Evolutionary conservation across 208 protist species (phyloP).

Genomic region (Baffinella frigidus): DNA sequence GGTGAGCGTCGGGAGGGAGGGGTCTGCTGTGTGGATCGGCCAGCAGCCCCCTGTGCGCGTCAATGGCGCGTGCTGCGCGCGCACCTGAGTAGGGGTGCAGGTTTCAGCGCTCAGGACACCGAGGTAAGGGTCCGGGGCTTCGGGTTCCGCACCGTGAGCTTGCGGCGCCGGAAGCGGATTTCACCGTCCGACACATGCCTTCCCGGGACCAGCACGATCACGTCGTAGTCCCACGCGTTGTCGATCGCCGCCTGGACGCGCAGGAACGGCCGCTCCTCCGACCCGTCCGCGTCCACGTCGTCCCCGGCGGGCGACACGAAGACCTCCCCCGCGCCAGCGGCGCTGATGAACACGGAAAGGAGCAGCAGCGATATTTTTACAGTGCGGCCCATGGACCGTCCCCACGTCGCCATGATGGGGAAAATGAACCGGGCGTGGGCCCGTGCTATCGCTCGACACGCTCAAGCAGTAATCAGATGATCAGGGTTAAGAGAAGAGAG

Average conservation of each 20-base stretch:
- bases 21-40: slow-evolving; percentile 13
- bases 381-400: too few relatives aligned
- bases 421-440: too few relatives aligned
- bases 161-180: not conserved
- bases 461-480: too few relatives aligned
- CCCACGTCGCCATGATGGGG: too few relatives aligned
- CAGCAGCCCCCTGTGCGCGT: slow-evolving; percentile 11
- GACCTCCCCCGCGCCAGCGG: too few relatives aligned
- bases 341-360: too few relatives aligned
- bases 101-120: too few relatives aligned
- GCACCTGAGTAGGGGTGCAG: too few relatives aligned
- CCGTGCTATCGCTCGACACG: too few relatives aligned
- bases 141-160: not conserved
- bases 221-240: not conserved
- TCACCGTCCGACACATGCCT: not conserved
- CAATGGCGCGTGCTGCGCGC: not conserved
- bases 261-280: not conserved
- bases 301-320: not conserved
- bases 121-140: too few relatives aligned
- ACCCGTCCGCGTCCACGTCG: slow-evolving; percentile 8
- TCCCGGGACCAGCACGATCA: slow-evolving; percentile 17
- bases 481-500: too few relatives aligned
- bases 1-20: not conserved
- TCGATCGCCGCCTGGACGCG: not conserved
- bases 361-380: too few relatives aligned